These are phyloP conservation scores for Fusarium sp. DNA, from an alignment of 2,329 filamentous ascomycete genomes.

Conservation along the genomic window DNA sequence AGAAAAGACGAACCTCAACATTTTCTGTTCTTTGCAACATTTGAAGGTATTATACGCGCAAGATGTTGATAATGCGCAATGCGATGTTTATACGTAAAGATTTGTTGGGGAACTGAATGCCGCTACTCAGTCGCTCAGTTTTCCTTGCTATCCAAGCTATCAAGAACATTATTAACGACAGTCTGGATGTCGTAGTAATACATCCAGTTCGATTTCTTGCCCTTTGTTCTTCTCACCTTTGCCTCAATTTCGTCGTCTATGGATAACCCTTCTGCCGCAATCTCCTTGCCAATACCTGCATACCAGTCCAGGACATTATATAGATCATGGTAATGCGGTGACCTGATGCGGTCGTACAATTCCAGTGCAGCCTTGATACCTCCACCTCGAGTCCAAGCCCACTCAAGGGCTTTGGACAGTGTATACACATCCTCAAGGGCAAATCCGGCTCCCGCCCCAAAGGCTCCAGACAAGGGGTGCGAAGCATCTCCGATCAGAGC, in stretches of 20 bases:
- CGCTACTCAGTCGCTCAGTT: neutral
- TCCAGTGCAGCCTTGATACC: slow-evolving; percentile 35
- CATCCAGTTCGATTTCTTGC: slow-evolving; percentile 41
- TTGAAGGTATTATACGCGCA: too few species aligned
- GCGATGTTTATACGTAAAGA: neutral
- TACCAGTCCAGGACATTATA: slow-evolving; percentile 43
- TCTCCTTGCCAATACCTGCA: slow-evolving; percentile 16
- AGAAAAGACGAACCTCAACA: neutral
- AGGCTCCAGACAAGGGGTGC: slow-evolving; percentile 61
- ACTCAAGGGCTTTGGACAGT: slow-evolving; percentile 37
- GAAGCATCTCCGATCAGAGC: slow-evolving; percentile 65
- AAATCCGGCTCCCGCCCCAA: slow-evolving; percentile 53
- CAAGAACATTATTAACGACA: slow-evolving; percentile 22
- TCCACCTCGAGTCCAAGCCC: slow-evolving; percentile 30
- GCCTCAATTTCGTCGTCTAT: slow-evolving; percentile 42
- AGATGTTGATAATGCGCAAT: neutral
- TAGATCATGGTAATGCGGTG: slow-evolving; percentile 42
- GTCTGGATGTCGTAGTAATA: slow-evolving; percentile 41
- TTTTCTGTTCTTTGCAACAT: neutral
- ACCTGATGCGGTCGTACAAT: slow-evolving; percentile 42
- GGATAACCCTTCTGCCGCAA: slow-evolving; percentile 24
- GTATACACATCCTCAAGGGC: slow-evolving; percentile 48
- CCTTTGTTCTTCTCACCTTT: slow-evolving; percentile 29
- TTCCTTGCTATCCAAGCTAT: neutral
- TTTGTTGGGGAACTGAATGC: neutral